Evolutionary conservation across 306 rosid genomes (phyloP).

Genomic region (Trifolium dubium): DNA sequence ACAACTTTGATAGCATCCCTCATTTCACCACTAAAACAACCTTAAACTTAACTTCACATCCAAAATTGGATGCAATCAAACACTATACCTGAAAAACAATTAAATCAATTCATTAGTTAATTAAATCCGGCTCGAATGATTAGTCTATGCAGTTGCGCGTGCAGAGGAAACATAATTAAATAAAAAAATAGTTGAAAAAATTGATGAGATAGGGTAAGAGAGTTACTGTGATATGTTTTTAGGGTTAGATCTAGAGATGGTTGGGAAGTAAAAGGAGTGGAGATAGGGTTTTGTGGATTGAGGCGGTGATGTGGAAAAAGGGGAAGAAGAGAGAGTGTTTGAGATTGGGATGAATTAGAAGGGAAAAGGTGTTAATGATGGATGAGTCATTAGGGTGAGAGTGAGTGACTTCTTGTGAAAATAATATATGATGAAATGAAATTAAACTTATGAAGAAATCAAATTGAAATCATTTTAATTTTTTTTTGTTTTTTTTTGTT

Average conservation of each 20-base stretch:
- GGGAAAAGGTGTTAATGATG: slow-evolving; percentile 25
- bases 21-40: slow-evolving; percentile 84
- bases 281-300: slow-evolving; percentile 50
- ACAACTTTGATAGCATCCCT: slow-evolving; percentile 96
- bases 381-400: slow-evolving; percentile 35
- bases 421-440: neutral
- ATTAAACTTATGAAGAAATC: slow-evolving; percentile 6
- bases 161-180: neutral
- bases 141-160: too few species aligned
- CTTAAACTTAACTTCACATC: slow-evolving; percentile 69
- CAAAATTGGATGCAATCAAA: slow-evolving; percentile 60
- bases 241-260: slow-evolving; percentile 79
- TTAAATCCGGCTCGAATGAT: neutral
- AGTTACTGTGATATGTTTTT: neutral
- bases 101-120: too few species aligned
- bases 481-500: neutral
- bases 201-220: neutral
- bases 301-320: neutral
- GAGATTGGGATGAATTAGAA: slow-evolving; percentile 15
- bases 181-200: neutral
- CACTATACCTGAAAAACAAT: neutral
- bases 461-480: slow-evolving; percentile 10
- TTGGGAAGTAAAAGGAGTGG: slow-evolving; percentile 52
- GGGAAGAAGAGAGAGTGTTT: slow-evolving; percentile 5
- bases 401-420: too few species aligned